Evolutionary conservation across 805 yeast species (phyloP).

Genomic region (Kuraishia piskuri): DNA sequence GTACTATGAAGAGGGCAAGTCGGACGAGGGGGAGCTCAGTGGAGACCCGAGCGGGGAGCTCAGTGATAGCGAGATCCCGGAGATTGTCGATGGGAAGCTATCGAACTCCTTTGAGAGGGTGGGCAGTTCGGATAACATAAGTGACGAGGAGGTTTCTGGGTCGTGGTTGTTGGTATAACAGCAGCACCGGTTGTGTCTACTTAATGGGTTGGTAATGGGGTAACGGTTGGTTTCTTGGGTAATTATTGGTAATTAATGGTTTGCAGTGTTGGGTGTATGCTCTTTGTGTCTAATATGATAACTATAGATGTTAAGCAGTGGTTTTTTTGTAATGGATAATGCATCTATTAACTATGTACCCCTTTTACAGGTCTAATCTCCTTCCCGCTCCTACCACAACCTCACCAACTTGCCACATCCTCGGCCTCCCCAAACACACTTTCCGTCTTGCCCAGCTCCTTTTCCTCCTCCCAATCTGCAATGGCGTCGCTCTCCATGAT

Average conservation of each 20-base stretch:
- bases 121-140: too few relatives aligned
- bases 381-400: too few relatives aligned
- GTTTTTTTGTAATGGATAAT: too few relatives aligned
- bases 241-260: background rate
- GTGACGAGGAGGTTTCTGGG: slow-evolving; percentile 6
- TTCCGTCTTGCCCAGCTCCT: slow-evolving; percentile 35
- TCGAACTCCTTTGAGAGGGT: background rate
- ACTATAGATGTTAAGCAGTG: too few relatives aligned
- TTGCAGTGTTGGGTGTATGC: too few relatives aligned
- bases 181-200: too few relatives aligned
- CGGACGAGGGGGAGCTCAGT: slow-evolving; percentile 5
- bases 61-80: background rate
- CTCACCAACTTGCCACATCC: slow-evolving; percentile 86
- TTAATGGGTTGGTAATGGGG: background rate
- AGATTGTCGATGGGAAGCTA: background rate
- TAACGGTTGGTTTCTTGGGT: background rate
- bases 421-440: slow-evolving; percentile 94
- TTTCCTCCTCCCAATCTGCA: slow-evolving; percentile 32
- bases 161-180: slow-evolving; percentile 6
- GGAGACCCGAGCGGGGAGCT: too few relatives aligned
- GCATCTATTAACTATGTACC: too few relatives aligned
- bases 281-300: too few relatives aligned
- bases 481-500: slow-evolving; percentile 45
- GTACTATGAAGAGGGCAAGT: slow-evolving; percentile 9
- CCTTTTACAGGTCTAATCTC: too few relatives aligned